Base-by-base conservation (phyloP, 2,329 filamentous ascomycete genomes). In the Cercospora sp. region DNA sequence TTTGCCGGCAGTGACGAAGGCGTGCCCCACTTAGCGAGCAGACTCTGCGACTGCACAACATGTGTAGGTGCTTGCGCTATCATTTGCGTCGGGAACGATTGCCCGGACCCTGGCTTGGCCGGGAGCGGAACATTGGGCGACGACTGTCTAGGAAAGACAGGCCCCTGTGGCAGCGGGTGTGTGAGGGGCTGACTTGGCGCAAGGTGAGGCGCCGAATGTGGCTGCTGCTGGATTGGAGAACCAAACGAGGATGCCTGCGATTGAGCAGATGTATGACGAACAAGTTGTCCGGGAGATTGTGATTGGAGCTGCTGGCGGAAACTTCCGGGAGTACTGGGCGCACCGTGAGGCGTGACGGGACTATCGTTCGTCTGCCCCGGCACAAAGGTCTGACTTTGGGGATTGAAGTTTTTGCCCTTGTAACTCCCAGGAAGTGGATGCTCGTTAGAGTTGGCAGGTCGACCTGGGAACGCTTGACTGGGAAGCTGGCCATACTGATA, bases 341-440 rank as follows among this genome's bases (percentile, higher is more conserved):
- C 63, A 39, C 70, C 67, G 31, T 72, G 72, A 3, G 74, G 73
- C 23, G 72, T 72, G 64, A 75, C 75, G 1, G 73, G 69, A n/a
- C 68, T 68, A 18, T 45, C 63, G 26, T 70, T 68, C 31, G 69
- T 28, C 33, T 87, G 83, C 62, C 84, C 85, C 1, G 94, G 94
- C 26, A 97, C 87, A 79, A 98, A 97, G 0, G 94, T 91, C 76
- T 96, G 92, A 16, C 92, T 97, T 81, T 96, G 94, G 0, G 94
- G 94, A 77, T 97, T 97, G 82, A 98, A 97, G 12, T 91, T 88
- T 74, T 93, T 92, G 67, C 93, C 87, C 76, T 91, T 92, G 77
- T 88, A 96, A 80, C 90, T 95, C 39, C 92, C 92, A 13, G 93
- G 92, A 66, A 96, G 89, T 5, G 92, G 91, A 77, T 97, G 92